Base-by-base conservation (phyloP, 106 monocot species). In the Phalaenopsis aphrodite region DNA sequence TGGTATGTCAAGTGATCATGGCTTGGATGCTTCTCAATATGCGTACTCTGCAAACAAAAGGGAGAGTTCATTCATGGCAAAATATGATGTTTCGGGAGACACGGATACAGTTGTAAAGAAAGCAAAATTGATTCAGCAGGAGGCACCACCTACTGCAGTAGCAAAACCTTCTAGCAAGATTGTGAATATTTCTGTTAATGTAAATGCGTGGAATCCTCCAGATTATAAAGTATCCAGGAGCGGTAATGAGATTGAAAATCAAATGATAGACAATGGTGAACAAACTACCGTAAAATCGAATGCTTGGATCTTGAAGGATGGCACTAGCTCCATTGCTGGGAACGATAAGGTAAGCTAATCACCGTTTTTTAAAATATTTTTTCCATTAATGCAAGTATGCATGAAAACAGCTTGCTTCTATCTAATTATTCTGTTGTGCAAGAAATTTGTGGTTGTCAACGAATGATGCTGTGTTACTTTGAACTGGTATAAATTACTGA, bases 141-240 rank as follows among this genome's bases (percentile, higher is more conserved):
- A 84, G 41, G 23, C 78, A 58, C 76, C 78, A 78, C 56, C 47
- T 73, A 49, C 42, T 84, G 77, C 82, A 78, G 72, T 76, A 30
- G 38, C 82, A 76, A 87, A 81, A 75, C 23, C 88, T 64, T 83
- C 92, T 30, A 83, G 81, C 72, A 98, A 94, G 83, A 85, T 92
- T 75, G 71, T 90, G 24, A 94, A 98, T 83, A 89, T 89, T 46
- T 97, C 96, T 55, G 94, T 94, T 47, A 92, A 90, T 87, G 86
- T 89, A 75, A 94, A 91, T 67, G 88, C 97, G 64, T 86, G 91
- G 93, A 95, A 93, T 57, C 81, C 81, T 16, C 10, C 75, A 14
- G 11, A 57, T 41, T 41, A 58, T 56, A 41, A 58, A 56, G 58
- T 41, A 24, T 57, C 58, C 14, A 64, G 11, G 21, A 61, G 58